A percentile compares a stretch with the other conserved stretches of the same genome.
Evolutionary conservation across 768 basidiomycete genomes (phyloP).

Genomic region (Galerina sulciceps): DNA sequence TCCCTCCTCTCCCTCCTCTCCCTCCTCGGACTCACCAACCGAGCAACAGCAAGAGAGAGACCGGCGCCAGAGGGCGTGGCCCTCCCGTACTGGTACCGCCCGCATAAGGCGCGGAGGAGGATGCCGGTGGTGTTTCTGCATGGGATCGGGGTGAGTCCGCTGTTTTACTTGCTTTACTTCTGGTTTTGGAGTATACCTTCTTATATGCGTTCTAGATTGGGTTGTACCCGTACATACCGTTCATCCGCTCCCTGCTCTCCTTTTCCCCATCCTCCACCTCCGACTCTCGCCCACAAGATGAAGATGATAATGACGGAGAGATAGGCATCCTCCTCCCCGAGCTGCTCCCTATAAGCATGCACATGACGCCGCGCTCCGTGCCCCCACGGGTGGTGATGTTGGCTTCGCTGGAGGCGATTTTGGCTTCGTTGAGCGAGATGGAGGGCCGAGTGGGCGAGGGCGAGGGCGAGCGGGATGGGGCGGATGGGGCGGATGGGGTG

Average conservation of each 20-base stretch:
- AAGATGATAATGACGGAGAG: conserved; percentile 41
- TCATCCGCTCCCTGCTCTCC: no score
- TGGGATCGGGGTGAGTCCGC: no score
- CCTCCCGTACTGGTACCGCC: conserved; percentile 44
- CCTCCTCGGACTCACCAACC: neutral
- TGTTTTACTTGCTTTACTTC: no score
- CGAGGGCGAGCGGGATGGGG: no score
- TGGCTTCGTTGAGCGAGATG: conserved; percentile 51
- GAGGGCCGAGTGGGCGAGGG: no score
- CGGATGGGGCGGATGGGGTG: no score
- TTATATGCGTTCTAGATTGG: no score
- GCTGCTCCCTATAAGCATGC: conserved; percentile 62
- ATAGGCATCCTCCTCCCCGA: conserved; percentile 65
- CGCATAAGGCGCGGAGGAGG: conserved; percentile 49
- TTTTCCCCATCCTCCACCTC: no score
- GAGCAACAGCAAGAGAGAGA: no score
- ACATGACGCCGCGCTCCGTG: conserved; percentile 54
- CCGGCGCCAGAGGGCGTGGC: conserved; percentile 36
- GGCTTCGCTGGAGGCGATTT: conserved; percentile 44
- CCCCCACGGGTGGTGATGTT: conserved; percentile 45
- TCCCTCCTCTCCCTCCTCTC: neutral
- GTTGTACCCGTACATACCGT: no score
- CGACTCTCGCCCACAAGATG: no score
- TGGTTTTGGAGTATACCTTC: no score
- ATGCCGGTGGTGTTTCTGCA: conserved; percentile 67